Evolutionary conservation across 148 eudicot genomes (phyloP), one percentile per base, ranked within the genome.

Genomic region (Spergularia marina): DNA sequence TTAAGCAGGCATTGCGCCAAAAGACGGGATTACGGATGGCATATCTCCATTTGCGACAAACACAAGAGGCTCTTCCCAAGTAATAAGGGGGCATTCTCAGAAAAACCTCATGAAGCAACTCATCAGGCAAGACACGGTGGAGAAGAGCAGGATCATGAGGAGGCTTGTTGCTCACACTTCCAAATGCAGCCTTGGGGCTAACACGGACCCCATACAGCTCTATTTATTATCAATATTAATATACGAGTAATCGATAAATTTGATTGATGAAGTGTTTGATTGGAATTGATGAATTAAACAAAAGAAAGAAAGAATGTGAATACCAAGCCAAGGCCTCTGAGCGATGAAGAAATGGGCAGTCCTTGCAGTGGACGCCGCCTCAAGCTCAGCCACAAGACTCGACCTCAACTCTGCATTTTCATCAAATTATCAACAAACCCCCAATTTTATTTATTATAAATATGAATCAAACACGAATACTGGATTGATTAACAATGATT

Each of bases 321-420:
- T 87, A 94, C 98, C 98, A 69, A 94, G 98, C 98, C 98, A 94
- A 10, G 98, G 98, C 83, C 98, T 85, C 44, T 86, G 84, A 44
- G 98, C 83, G 8, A 85, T 73, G 63, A 87, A 70, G 84, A 85
- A 94, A 51, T 87, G 91, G 20, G 94, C 84, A 62, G 86, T 87
- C 80, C 90, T 90, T 78, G 87, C 80, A 55, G 79, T 80, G 5
- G 88, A 86, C 78, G 95, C 93, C 63, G 95, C 84, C 85, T 91
- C 97, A 62, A 94, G 86, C 87, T 94, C 98, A 0, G 87, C 88
- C 41, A 87, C 80, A 53, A 85, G 77, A 58, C 85, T 78, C 39
- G 85, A 75, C 20, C 80, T 83, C 79, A 82, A 82, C 54, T 90
- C 94, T 90, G 85, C 81, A 79, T 34, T 23, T 40, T 30, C 30